A percentile compares a stretch with the other conserved stretches of the same genome.
Conservation (phyloP, 352 stramenopile species). For the Globisporangium mamillatum region DNA sequence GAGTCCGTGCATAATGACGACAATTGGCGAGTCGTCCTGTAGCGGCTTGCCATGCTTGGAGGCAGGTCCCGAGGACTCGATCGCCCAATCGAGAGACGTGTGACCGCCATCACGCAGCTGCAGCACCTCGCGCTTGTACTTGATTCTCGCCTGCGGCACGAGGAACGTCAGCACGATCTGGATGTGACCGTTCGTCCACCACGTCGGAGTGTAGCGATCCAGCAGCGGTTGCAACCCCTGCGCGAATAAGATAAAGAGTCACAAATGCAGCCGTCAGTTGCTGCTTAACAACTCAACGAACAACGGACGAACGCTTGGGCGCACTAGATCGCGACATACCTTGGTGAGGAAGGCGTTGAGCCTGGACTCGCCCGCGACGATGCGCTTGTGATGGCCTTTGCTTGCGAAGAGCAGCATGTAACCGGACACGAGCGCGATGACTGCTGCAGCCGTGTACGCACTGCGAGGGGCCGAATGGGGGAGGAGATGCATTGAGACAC, state of each 20-base stretch:
- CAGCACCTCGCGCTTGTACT: constrained; percentile 64
- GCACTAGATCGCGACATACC: neutral
- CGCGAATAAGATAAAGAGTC: neutral
- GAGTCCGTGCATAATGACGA: constrained; percentile 65
- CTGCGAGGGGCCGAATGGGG: neutral
- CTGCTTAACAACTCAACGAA: neutral
- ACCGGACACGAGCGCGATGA: constrained; percentile 10
- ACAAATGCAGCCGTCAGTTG: neutral
- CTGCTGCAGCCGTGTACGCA: constrained; percentile 2
- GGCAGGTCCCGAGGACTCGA: constrained; percentile 28
- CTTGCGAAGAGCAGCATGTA: constrained; percentile 9
- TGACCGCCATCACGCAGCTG: constrained; percentile 58
- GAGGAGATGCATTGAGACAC: neutral
- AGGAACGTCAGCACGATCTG: constrained; percentile 75
- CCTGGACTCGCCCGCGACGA: constrained; percentile 16
- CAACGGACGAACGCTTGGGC: neutral
- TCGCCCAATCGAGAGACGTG: constrained; percentile 64
- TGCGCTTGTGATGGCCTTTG: constrained; percentile 11
- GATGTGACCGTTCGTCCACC: constrained; percentile 75
- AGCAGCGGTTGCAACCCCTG: constrained; percentile 47
- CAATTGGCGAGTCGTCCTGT: constrained; percentile 40
- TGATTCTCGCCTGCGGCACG: constrained; percentile 48
- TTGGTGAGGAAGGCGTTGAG: constrained; percentile 15
- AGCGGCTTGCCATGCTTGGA: constrained; percentile 10
- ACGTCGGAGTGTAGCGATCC: constrained; percentile 61